These are phyloP conservation scores for Penicillium sp. DNA, from an alignment of 2,329 filamentous ascomycete genomes.

Conservation along the genomic window DNA sequence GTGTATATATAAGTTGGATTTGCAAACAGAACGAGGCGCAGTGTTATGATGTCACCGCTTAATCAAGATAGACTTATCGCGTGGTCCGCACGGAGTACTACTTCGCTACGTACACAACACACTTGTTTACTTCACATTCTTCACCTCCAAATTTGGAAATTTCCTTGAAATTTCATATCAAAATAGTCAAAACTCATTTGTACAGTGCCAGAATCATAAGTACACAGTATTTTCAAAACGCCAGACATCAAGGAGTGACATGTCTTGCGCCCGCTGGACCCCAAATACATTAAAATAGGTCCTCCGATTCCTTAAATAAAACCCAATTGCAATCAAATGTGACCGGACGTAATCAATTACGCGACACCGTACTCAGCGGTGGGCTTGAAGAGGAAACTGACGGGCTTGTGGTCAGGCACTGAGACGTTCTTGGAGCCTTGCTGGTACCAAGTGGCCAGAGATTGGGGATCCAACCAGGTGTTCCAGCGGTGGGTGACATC, in stretches of 20 bases:
- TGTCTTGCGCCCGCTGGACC: neutral
- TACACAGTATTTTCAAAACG: constrained; percentile 3
- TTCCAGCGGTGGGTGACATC: constrained; percentile 31
- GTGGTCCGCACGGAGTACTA: neutral
- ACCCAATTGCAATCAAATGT: neutral
- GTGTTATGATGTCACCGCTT: constrained; percentile 6
- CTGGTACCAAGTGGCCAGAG: constrained; percentile 12
- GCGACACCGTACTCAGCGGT: constrained; percentile 11
- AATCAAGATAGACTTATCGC: constrained; percentile 1
- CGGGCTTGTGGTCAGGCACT: neutral
- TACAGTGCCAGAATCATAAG: neutral
- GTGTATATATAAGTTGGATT: neutral
- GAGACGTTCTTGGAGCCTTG: constrained; percentile 9
- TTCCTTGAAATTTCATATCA: too few relatives aligned
- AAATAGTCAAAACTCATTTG: neutral
- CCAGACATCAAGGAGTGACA: constrained; percentile 8
- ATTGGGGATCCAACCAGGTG: constrained; percentile 8
- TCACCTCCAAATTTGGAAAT: neutral
- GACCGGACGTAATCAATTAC: neutral
- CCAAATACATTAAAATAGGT: constrained; percentile 3
- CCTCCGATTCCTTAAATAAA: neutral
- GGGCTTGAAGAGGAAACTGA: constrained; percentile 6
- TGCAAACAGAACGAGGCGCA: neutral
- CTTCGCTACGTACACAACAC: neutral
- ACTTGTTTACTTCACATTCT: neutral